Evolutionary conservation across 2,329 filamentous ascomycete species (phyloP).

Genomic region (Alternaria gaisen): DNA sequence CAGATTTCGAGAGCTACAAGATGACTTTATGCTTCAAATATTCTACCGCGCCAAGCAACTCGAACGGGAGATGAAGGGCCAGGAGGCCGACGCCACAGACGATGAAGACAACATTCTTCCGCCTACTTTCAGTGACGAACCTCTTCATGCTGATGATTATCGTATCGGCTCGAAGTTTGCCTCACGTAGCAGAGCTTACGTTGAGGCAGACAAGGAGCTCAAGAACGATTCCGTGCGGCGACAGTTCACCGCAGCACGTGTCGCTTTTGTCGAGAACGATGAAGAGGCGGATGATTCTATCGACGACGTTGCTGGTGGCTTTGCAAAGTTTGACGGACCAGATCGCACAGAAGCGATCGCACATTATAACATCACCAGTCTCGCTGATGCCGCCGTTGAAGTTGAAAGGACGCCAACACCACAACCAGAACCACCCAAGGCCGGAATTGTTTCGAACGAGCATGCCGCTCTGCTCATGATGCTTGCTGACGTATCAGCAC

Average conservation of each 20-base stretch:
- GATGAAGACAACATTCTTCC: constrained; percentile 52
- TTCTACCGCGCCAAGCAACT: constrained; percentile 52
- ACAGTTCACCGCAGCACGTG: constrained; percentile 33
- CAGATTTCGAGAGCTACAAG: constrained; percentile 44
- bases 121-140: constrained; percentile 44
- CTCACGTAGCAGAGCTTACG: constrained; percentile 53
- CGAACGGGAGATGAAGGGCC: constrained; percentile 45
- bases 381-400: constrained; percentile 46
- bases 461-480: constrained; percentile 53
- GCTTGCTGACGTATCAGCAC: constrained; percentile 47
- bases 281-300: constrained; percentile 47
- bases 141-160: constrained; percentile 32
- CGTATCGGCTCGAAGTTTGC: constrained; percentile 48
- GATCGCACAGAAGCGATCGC: constrained; percentile 53
- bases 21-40: constrained; percentile 47
- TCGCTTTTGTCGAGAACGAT: constrained; percentile 37
- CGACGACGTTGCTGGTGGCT: constrained; percentile 41
- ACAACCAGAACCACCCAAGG: constrained; percentile 20
- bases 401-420: constrained; percentile 46
- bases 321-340: constrained; percentile 54
- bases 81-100: constrained; percentile 51
- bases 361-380: constrained; percentile 47
- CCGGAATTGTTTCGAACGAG: constrained; percentile 51
- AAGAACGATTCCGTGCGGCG: constrained; percentile 39
- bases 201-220: constrained; percentile 51